Evolutionary conservation across 345 rosid species (phyloP).

Genomic region (Psidium guajava): DNA sequence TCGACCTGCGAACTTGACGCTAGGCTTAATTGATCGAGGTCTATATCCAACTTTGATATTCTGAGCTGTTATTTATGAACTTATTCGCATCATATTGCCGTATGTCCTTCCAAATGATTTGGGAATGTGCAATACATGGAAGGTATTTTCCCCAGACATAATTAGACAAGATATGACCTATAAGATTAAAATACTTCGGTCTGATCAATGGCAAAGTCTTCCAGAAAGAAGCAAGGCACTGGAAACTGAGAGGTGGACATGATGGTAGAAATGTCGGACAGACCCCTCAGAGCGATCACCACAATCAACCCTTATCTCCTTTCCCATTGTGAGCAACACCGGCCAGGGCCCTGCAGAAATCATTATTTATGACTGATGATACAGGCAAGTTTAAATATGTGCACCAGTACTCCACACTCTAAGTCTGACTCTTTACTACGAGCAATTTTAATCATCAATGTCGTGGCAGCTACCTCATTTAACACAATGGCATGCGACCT

Average conservation of each 20-base stretch:
- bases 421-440: neutral
- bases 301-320: conserved; percentile 29
- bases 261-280: neutral
- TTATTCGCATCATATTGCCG: neutral
- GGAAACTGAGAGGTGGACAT: neutral
- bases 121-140: neutral
- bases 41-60: neutral
- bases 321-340: conserved; percentile 24
- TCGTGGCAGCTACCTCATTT: neutral
- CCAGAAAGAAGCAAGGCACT: neutral
- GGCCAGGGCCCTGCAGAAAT: conserved; percentile 42
- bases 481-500: neutral
- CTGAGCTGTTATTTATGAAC: neutral
- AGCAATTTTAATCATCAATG: neutral
- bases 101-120: neutral
- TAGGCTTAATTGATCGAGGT: neutral
- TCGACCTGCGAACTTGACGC: neutral
- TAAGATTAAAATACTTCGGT: neutral
- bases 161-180: neutral
- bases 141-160: neutral
- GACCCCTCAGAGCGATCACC: neutral
- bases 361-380: neutral
- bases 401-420: neutral
- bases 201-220: neutral
- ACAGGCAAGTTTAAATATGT: neutral